Percentiles rank a stretch among this genome's conserved stretches.
Evolutionary conservation across 2,329 filamentous ascomycete genomes (phyloP).

Genomic region (Aureobasidium sp.): DNA sequence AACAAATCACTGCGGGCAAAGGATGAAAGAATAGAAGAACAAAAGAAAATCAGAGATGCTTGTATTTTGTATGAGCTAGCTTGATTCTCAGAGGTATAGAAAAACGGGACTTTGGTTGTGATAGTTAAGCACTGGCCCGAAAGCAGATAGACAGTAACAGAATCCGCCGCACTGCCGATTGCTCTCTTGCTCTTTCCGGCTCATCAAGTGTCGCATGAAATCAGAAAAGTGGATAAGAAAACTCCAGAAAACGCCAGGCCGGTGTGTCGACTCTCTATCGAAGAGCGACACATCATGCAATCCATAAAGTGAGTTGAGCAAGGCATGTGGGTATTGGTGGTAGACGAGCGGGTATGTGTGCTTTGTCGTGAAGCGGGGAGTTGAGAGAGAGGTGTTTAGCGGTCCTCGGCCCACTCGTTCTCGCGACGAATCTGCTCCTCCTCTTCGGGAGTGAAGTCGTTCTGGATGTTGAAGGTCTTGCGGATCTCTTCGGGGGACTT

Average conservation of each 20-base stretch:
- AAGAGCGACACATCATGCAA: conserved; percentile 9
- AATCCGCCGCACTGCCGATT: not conserved
- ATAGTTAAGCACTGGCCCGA: not conserved
- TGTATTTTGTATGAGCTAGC: not conserved
- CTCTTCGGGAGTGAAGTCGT: conserved; percentile 97
- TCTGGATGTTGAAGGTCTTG: conserved; percentile 99
- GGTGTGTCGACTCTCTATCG: not conserved
- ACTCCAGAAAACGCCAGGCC: conserved; percentile 11
- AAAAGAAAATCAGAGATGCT: not conserved
- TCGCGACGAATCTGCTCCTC: conserved; percentile 77
- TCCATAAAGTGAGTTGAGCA: conserved; percentile 6
- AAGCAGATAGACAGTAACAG: not conserved
- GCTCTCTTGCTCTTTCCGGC: not conserved
- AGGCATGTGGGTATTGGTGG: not conserved
- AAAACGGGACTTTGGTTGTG: not conserved
- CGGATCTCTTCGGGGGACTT: conserved; percentile 99
- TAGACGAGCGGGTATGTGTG: not conserved
- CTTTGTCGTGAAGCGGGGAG: not conserved
- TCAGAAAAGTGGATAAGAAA: conserved; percentile 1
- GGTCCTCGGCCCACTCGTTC: conserved; percentile 44
- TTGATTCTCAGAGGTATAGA: not conserved
- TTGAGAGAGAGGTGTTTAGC: not conserved
- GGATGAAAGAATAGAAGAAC: not conserved
- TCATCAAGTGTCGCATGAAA: not conserved
- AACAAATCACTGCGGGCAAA: not conserved